Percentiles rank a stretch among this genome's conserved stretches.
Evolutionary conservation across 2,329 filamentous ascomycete genomes (phyloP).

Genomic region (Hypoxylon sp.): DNA sequence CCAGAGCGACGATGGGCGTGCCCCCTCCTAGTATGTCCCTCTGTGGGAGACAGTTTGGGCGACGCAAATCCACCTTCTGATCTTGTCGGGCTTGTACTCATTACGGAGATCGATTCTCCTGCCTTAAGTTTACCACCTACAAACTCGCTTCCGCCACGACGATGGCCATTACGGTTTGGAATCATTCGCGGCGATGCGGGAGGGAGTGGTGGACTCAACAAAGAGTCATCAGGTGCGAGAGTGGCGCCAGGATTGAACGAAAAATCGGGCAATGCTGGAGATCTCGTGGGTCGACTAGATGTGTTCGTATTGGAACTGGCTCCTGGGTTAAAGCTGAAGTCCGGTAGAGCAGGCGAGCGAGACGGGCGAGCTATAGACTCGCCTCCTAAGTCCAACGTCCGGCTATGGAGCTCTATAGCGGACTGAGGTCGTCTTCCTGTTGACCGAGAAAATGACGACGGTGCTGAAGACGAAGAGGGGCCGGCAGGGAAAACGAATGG

Average conservation of each 20-base stretch:
- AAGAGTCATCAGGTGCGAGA: slow-evolving; percentile 45
- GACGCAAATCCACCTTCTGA: slow-evolving; percentile 68
- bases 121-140: slow-evolving; percentile 77
- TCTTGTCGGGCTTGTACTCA: slow-evolving; percentile 78
- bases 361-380: slow-evolving; percentile 33
- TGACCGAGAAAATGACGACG: slow-evolving; percentile 61
- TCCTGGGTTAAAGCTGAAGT: slow-evolving; percentile 53
- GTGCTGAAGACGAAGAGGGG: slow-evolving; percentile 60
- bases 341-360: slow-evolving; percentile 48
- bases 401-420: slow-evolving; percentile 56
- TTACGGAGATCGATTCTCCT: slow-evolving; percentile 68
- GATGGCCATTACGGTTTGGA: slow-evolving; percentile 77
- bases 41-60: slow-evolving; percentile 64
- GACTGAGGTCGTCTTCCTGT: slow-evolving; percentile 65
- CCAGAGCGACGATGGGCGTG: slow-evolving; percentile 85
- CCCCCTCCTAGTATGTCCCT: slow-evolving; percentile 68
- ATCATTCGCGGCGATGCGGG: slow-evolving; percentile 62
- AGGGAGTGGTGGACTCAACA: slow-evolving; percentile 68
- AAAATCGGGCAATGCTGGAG: slow-evolving; percentile 64
- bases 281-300: slow-evolving; percentile 50
- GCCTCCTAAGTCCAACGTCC: slow-evolving; percentile 36
- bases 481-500: slow-evolving; percentile 72
- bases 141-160: slow-evolving; percentile 86
- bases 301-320: slow-evolving; percentile 46
- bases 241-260: slow-evolving; percentile 65